Conservation (phyloP, 2,329 filamentous ascomycete genomes). For the Botrytis byssoidea region DNA sequence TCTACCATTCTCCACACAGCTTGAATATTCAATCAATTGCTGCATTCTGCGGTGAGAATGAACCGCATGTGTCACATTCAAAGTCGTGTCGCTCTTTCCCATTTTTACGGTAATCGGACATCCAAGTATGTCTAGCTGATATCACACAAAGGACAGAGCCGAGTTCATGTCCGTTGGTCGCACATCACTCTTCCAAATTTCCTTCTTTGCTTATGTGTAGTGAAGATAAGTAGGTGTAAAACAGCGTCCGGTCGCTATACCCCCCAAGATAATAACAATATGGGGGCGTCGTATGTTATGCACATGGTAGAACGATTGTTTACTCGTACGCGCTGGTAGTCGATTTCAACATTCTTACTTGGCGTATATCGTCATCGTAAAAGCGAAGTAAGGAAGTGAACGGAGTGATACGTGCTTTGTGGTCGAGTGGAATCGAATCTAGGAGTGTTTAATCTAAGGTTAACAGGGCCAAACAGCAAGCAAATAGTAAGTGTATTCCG, state of each 20-base stretch:
- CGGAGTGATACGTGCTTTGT: background rate
- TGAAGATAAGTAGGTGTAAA: background rate
- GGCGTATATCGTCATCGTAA: background rate
- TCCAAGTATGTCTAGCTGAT: background rate
- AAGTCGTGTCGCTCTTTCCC: background rate
- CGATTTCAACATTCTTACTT: background rate
- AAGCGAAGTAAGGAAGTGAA: background rate
- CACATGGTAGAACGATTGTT: background rate
- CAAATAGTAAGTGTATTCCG: background rate
- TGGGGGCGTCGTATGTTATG: background rate
- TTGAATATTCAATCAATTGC: background rate
- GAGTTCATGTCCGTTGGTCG: background rate
- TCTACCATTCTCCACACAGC: background rate
- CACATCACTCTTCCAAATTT: background rate
- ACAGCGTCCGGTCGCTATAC: background rate
- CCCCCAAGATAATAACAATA: background rate
- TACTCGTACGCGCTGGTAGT: background rate
- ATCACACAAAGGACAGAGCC: background rate
- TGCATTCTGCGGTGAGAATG: background rate
- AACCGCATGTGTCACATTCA: background rate
- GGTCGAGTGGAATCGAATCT: background rate
- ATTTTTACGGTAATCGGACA: constrained; percentile 3
- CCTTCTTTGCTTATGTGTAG: background rate
- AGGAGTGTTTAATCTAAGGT: background rate
- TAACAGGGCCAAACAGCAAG: background rate